Base-by-base conservation (phyloP, 1,284 basidiomycete species). In the Trametes sp. region DNA sequence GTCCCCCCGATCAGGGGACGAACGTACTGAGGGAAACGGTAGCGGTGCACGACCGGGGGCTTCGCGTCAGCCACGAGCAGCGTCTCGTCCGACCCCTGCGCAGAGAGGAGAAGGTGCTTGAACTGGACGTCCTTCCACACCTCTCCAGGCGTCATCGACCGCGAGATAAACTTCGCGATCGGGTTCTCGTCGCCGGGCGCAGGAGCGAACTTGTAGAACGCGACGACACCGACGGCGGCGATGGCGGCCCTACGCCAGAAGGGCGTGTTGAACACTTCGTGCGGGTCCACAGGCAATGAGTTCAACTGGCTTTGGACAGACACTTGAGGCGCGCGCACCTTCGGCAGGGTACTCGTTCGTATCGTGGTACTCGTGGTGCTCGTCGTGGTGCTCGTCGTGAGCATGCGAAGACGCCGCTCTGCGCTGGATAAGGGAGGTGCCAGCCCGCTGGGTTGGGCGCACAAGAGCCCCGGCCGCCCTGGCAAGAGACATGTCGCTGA, bases 11-110 rank as follows among this genome's bases (percentile, higher is more conserved):
- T 23, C 23, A 33, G 36, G 14, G 53, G 57, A 38, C 52, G 41
- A 45, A 83, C 89, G 77, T 69, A 93, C 91, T 89, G 86, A 60
- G 89, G 87, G 73, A 85, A 89, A 67, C 87, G 82, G 73, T 83
- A 86, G 46, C 88, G 82, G 72, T 87, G 84, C 26, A 88, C 80
- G 4, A 73, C 74, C 1, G 88, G 83, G 51, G 74, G 78, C 70
- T 81, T 78, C 26, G 88, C 87, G 64, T 79, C 79, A 49, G 77
- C 76, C 26, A 87, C 73, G 42, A 88, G 70, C 36, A 83, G 68
- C 46, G 69, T 78, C 5, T 81, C 75, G 50, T 84, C 79, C 29
- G 84, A 80, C 31, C 72, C 73, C 45, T 82, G 75, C 44, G 82
- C 78, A 35, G 82, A 78, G 64, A 83, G 75, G 16, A 80, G 74